Conservation (phyloP, 768 basidiomycete genomes). For the Psilocybe sp. region DNA sequence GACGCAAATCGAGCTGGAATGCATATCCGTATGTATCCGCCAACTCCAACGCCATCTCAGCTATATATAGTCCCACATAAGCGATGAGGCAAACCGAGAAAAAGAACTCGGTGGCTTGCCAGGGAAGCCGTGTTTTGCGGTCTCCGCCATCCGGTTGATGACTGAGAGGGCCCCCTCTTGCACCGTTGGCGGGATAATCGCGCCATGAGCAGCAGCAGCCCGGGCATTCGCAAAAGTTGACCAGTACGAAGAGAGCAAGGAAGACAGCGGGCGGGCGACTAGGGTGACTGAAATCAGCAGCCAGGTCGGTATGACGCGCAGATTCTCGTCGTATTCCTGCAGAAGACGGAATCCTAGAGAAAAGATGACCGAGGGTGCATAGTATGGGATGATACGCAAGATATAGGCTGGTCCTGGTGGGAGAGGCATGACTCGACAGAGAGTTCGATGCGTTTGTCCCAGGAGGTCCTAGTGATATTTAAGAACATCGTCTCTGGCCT, state of each 20-base stretch:
- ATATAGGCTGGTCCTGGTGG: slow-evolving; percentile 11
- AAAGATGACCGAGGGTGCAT: slow-evolving; percentile 8
- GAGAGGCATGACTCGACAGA: not conserved
- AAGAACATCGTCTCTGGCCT: too few species aligned
- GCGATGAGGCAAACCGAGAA: not conserved
- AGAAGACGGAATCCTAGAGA: slow-evolving; percentile 6
- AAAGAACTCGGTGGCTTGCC: slow-evolving; percentile 18
- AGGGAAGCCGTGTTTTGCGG: slow-evolving; percentile 26
- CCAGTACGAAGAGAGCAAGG: slow-evolving; percentile 3
- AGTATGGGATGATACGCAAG: slow-evolving; percentile 10
- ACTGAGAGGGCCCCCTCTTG: slow-evolving; percentile 8
- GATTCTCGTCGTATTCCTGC: not conserved
- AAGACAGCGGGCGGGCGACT: slow-evolving; percentile 6
- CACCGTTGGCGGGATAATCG: slow-evolving; percentile 14
- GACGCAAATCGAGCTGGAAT: slow-evolving; percentile 24
- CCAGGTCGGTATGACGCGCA: slow-evolving; percentile 4
- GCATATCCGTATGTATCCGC: slow-evolving; percentile 28
- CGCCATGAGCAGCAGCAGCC: slow-evolving; percentile 14
- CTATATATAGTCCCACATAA: slow-evolving; percentile 13
- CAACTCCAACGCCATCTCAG: slow-evolving; percentile 24
- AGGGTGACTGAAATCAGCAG: slow-evolving; percentile 3
- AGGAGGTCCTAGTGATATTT: too few species aligned
- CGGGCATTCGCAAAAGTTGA: slow-evolving; percentile 6
- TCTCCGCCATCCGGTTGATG: slow-evolving; percentile 9
- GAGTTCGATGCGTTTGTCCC: too few species aligned